Conservation (phyloP, 2,329 filamentous ascomycete genomes). For the Botrytis deweyae region DNA sequence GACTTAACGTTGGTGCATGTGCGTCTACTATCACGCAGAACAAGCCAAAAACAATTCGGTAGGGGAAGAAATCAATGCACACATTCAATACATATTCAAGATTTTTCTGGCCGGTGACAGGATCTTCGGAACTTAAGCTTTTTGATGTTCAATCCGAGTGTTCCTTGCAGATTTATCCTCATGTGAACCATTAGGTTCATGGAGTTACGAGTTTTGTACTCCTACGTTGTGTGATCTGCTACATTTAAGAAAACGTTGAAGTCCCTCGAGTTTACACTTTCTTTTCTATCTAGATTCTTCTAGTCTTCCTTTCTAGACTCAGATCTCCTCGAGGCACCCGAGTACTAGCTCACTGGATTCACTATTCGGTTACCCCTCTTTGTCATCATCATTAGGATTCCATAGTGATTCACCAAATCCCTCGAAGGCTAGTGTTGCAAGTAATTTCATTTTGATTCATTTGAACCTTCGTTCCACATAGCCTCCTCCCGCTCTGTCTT, state of each 20-base stretch:
- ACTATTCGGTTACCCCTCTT: neutral
- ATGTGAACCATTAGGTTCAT: slow-evolving; percentile 16
- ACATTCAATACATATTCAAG: slow-evolving; percentile 10
- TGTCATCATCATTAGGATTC: neutral
- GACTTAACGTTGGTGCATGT: slow-evolving; percentile 16
- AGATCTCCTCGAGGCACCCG: neutral
- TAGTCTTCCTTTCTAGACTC: neutral
- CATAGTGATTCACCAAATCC: neutral
- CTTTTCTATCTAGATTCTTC: neutral
- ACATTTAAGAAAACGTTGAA: neutral
- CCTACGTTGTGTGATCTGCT: neutral
- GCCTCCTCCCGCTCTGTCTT: neutral
- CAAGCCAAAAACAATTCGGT: neutral
- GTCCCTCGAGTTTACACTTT: neutral
- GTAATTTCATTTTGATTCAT: neutral
- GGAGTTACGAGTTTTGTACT: neutral
- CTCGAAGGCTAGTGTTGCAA: neutral
- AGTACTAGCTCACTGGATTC: neutral
- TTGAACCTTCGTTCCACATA: neutral
- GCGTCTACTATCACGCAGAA: slow-evolving; percentile 11
- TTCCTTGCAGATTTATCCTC: slow-evolving; percentile 18
- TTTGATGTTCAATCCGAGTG: slow-evolving; percentile 9
- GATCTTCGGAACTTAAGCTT: slow-evolving; percentile 21
- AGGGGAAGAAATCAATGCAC: slow-evolving; percentile 17
- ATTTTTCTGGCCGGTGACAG: slow-evolving; percentile 13